phyloP scores from a whole-genome alignment of 257 asterid genomes.

The Penstemon eatonii region DNA sequence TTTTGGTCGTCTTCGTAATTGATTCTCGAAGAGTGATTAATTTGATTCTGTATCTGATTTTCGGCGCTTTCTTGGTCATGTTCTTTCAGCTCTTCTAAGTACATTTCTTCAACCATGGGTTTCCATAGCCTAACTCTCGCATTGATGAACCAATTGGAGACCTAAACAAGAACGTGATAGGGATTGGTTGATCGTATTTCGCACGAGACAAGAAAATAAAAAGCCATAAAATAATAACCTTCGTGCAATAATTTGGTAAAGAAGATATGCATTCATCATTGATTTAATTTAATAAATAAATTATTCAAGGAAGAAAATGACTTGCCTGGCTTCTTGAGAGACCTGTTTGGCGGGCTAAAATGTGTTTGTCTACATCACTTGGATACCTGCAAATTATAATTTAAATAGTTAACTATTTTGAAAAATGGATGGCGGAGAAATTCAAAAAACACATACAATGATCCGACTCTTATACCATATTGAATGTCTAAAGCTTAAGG shows the following conservation, averaged over 20 bases:
- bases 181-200: neutral
- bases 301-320: slow-evolving; percentile 35
- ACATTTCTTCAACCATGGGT: slow-evolving; percentile 99
- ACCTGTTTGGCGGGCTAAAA: slow-evolving; percentile 95
- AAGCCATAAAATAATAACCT: slow-evolving; percentile 4
- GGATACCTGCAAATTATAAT: slow-evolving; percentile 68
- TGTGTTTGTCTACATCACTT: slow-evolving; percentile 96
- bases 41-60: slow-evolving; percentile 12
- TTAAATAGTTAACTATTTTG: neutral
- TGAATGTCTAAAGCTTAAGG: neutral
- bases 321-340: slow-evolving; percentile 97
- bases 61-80: slow-evolving; percentile 26
- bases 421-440: neutral
- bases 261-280: slow-evolving; percentile 34
- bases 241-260: neutral
- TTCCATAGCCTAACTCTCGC: slow-evolving; percentile 97
- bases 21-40: slow-evolving; percentile 15
- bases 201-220: slow-evolving; percentile 24
- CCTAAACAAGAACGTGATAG: slow-evolving; percentile 38
- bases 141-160: slow-evolving; percentile 93
- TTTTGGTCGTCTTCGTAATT: slow-evolving; percentile 58
- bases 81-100: slow-evolving; percentile 75
- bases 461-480: too few relatives aligned
- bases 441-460: too few relatives aligned
- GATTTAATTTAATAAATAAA: slow-evolving; percentile 35